Conservation (phyloP, 257 asterid species). For the Scutellaria barbata region DNA sequence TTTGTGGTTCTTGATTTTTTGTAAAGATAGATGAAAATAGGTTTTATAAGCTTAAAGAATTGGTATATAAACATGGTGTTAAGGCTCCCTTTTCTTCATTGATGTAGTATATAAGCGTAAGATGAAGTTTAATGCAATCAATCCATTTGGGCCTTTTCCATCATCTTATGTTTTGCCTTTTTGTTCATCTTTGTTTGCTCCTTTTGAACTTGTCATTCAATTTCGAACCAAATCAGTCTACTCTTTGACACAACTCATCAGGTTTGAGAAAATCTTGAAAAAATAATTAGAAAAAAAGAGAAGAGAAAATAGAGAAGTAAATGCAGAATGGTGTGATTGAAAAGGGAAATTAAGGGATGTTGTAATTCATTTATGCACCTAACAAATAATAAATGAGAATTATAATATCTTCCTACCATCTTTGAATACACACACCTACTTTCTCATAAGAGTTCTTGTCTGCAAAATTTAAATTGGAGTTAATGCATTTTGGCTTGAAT, state of each 20-base stretch:
- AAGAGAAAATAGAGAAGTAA: constrained; percentile 5
- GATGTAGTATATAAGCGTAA: constrained; percentile 20
- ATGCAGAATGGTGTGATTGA: constrained; percentile 29
- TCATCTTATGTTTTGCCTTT: neutral
- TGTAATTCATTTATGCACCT: constrained; percentile 45
- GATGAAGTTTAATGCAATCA: constrained; percentile 24
- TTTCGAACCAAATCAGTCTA: too few species aligned
- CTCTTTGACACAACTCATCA: too few species aligned
- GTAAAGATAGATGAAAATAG: constrained; percentile 55
- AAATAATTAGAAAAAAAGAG: too few species aligned
- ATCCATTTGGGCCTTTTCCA: neutral
- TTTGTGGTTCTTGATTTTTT: constrained; percentile 37
- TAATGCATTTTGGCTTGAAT: constrained; percentile 42
- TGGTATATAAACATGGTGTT: constrained; percentile 43
- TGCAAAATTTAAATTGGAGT: constrained; percentile 36
- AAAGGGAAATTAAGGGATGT: constrained; percentile 31
- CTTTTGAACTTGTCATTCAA: too few species aligned
- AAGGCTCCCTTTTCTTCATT: constrained; percentile 23
- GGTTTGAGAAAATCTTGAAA: neutral
- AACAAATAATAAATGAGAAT: constrained; percentile 58
- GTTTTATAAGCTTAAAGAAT: constrained; percentile 39
- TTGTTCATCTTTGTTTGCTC: neutral
- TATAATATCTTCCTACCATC: constrained; percentile 41
- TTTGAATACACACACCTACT: constrained; percentile 54
- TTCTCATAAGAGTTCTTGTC: constrained; percentile 37